Evolutionary conservation across 768 basidiomycete genomes (phyloP), one percentile per base, ranked within the genome.

Genomic region (Dentipellis sp.): DNA sequence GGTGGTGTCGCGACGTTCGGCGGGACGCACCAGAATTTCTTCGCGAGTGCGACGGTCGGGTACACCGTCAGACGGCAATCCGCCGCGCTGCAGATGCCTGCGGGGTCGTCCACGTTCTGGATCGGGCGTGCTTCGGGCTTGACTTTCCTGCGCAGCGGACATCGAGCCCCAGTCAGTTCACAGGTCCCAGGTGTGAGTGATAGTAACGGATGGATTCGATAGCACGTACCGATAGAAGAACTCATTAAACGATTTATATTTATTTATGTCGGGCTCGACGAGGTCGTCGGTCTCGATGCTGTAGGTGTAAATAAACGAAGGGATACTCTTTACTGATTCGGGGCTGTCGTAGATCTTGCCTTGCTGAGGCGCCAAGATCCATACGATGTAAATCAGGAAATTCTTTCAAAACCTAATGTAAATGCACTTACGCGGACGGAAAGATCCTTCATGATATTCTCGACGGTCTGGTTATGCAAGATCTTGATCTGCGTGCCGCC

Each of bases 41-140:
- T 76, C 1, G 90, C 88, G 1, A 78, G 66, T 19, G 77, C 74
- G 1, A 86, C 67, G 9, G 75, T 75, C 14, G 74, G 72, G 65
- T 80, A 91, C 1, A 89, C 88, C 1, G 83, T 86, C 54, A 93
- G 65, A 14, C 91, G 73, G 60, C 80, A 86, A 61, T 93, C 90
- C 0, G 91, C 89, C 0, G 82, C 80, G 16, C 79, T 82, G 63
- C 80, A 80, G 45, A 91, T 69, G 23, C 76, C 74, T 4, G 64
- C 61, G 0, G n/a, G 74, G 56, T 86, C 77, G 1, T 77, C 68
- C 4, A 72, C 76, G 8, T 78, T 74, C 51, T 82, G 74, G 34
- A 87, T 75, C 0, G 84, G 84, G 6, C 90, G 79, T 3, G 81
- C 82, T 4, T 67, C 78, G 0, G 79, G 72, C 56, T 75, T 77